Evolutionary conservation across 306 rosid species (phyloP).

Genomic region (apple (Malus domestica)): DNA sequence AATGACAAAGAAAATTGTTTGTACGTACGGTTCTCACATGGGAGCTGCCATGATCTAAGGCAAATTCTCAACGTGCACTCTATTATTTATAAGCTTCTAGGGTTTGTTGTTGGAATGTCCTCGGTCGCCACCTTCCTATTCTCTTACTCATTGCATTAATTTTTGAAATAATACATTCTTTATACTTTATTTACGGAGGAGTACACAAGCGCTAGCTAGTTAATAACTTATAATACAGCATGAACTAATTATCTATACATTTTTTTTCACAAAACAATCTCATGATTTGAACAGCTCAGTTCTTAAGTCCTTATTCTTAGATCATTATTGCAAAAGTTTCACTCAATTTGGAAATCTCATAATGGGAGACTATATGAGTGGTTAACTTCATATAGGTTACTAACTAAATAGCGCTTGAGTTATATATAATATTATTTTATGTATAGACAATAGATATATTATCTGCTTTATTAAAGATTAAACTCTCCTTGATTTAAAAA

Average conservation of each 20-base stretch:
- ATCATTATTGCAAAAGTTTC: too few relatives aligned
- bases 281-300: neutral
- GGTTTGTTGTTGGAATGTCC: constrained; percentile 33
- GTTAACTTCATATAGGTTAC: neutral
- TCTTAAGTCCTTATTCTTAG: too few relatives aligned
- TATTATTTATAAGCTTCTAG: neutral
- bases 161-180: neutral
- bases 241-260: too few relatives aligned
- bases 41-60: constrained; percentile 42
- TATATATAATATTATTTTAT: neutral
- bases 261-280: neutral
- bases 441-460: neutral
- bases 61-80: constrained; percentile 48
- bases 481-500: neutral
- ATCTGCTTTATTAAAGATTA: neutral
- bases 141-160: neutral
- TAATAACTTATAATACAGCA: too few relatives aligned
- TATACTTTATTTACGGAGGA: neutral
- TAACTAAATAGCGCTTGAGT: too few relatives aligned
- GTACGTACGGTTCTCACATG: constrained; percentile 61
- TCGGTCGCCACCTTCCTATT: constrained; percentile 25
- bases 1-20: constrained; percentile 21
- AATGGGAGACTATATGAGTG: neutral
- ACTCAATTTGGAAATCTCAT: neutral
- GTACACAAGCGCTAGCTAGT: neutral